Base-by-base conservation (phyloP, 345 rosid species). In the Ceriops decandra region DNA sequence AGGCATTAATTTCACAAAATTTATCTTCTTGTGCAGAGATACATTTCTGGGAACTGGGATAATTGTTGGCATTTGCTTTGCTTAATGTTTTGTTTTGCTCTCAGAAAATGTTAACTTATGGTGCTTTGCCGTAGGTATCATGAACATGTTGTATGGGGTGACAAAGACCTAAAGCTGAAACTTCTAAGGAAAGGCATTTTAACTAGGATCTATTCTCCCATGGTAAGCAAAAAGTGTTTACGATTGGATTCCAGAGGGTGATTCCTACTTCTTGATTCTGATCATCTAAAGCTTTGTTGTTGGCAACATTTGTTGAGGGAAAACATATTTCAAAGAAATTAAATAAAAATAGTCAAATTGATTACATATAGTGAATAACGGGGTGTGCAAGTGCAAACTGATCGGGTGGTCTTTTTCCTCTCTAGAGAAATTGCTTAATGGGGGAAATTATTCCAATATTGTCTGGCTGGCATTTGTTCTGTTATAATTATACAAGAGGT, bases 81-180 rank as follows among this genome's bases (percentile, higher is more conserved):
- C 38, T 21, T 51, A 2, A 4, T 62, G 42, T 3, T 27, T 22
- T 54, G 20, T 35, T 38, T 30, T 42, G 32, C 68, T 58, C 51
- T 52, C 10, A 66, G 24, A 26, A 57, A 19, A 51, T 57, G 46
- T 35, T n/a, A 8, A 21, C 11, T 1, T 54, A 53, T 66, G 51
- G 49, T 46, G 63, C 33, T 75, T 21, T 75, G 74, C 30, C 71
- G 66, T 46, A 59, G 80, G 76, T 76, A 76, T n/a, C 75, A 21
- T 49, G 76, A 76, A 63, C 80, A 76, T 57, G 76, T 76, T 38
- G 80, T 71, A 11, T 71, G 76, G 80, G 76, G 72, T 71, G 80
- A 76, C 71, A 76, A 76, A 67, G 80, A 76, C 51, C 53, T 46
- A 30, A 76, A 71, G 36, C 30, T 76, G 80, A 76, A 76, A 59